A percentile compares a stretch with the other conserved stretches of the same genome.
Evolutionary conservation across 768 basidiomycete genomes (phyloP).

Genomic region (Cubamyces sp.): DNA sequence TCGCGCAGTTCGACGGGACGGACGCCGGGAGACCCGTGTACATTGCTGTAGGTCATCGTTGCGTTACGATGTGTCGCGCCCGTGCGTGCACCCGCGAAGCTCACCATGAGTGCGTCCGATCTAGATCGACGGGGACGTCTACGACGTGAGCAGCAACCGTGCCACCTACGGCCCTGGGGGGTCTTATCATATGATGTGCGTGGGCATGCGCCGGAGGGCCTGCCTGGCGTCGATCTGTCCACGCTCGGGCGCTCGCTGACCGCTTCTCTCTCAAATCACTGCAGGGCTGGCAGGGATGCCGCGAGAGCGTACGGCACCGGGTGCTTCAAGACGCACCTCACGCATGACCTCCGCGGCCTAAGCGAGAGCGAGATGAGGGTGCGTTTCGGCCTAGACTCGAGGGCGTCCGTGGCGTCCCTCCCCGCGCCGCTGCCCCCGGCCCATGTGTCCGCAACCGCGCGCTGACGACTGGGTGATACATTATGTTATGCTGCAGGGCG

Average conservation of each 20-base stretch:
- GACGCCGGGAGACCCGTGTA: slow-evolving; percentile 71
- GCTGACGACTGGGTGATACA: slow-evolving; percentile 7
- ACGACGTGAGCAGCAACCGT: slow-evolving; percentile 81
- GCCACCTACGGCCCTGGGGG: slow-evolving; percentile 89
- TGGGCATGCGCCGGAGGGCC: slow-evolving; percentile 23
- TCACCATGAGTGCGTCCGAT: slow-evolving; percentile 23
- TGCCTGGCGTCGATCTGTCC: slow-evolving; percentile 10
- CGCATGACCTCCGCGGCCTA: slow-evolving; percentile 88
- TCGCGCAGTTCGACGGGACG: slow-evolving; percentile 75
- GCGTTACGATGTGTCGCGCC: slow-evolving; percentile 18
- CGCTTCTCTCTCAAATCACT: slow-evolving; percentile 13
- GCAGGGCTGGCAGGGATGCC: slow-evolving; percentile 83
- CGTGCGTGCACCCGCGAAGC: slow-evolving; percentile 23
- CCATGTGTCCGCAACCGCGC: neutral
- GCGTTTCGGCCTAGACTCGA: slow-evolving; percentile 31
- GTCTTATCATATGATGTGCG: slow-evolving; percentile 74
- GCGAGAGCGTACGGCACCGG: slow-evolving; percentile 92
- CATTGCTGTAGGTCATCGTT: slow-evolving; percentile 65
- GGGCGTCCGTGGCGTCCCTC: neutral
- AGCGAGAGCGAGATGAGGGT: slow-evolving; percentile 72
- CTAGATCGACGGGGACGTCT: slow-evolving; percentile 91
- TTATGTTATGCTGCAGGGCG: slow-evolving; percentile 49
- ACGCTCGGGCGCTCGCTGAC: slow-evolving; percentile 15
- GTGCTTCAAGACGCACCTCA: slow-evolving; percentile 89
- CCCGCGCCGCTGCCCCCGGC: neutral